A percentile compares a stretch with the other conserved stretches of the same genome.
Evolutionary conservation across 768 basidiomycete species (phyloP).

Genomic region (Pleurotus salmoneostramineus): DNA sequence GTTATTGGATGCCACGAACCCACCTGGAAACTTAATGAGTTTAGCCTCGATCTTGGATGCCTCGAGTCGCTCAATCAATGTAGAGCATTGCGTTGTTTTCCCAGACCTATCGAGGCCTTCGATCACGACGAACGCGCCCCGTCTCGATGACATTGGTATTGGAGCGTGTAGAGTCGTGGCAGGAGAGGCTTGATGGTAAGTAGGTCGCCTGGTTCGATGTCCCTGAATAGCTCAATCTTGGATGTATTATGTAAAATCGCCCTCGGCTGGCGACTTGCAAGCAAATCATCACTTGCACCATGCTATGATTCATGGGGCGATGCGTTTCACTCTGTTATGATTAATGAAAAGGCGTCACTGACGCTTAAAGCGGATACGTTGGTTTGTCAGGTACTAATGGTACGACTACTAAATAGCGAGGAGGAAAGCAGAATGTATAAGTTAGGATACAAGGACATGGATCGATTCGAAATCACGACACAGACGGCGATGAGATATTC

Average conservation of each 20-base stretch:
- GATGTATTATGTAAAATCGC: constrained; percentile 8
- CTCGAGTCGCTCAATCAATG: constrained; percentile 54
- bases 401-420: not conserved
- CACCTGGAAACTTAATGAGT: constrained; percentile 89
- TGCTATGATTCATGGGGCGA: not conserved
- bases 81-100: constrained; percentile 82
- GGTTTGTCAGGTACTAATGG: not conserved
- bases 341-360: too few relatives aligned
- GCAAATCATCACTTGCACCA: too few relatives aligned
- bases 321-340: not conserved
- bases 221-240: not conserved
- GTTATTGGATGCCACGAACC: constrained; percentile 12
- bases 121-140: constrained; percentile 86
- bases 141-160: constrained; percentile 17
- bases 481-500: not conserved
- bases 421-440: not conserved
- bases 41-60: constrained; percentile 40
- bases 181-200: not conserved
- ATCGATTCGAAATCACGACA: not conserved
- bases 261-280: not conserved
- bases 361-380: too few relatives aligned
- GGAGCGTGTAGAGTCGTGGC: not conserved
- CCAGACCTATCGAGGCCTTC: constrained; percentile 97
- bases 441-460: not conserved
- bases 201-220: not conserved